Evolutionary conservation across 331 rosid genomes (phyloP), one percentile per base, ranked within the genome.

Genomic region (Quercus lobata): DNA sequence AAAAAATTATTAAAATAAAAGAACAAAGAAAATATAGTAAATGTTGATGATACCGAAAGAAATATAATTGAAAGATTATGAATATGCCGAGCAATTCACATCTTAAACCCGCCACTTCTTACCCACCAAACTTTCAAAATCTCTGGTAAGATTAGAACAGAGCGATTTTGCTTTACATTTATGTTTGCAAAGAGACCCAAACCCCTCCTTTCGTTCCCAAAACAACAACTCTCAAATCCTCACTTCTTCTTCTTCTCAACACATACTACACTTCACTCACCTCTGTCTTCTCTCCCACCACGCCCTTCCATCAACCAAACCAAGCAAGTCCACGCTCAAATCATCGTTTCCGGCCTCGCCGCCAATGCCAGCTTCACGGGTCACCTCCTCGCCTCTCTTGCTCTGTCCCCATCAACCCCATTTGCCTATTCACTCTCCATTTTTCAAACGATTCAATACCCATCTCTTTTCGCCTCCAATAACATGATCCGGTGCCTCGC

Each of bases 401-500:
- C 93, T 75, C 49, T 86, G 46, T 85, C 89, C 71, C 65, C 88
- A 2, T 78, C 87, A 0, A 49, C 76, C 2, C 83, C 84, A 7
- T 56, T 16, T 54, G 87, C 27, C 77, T 90, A 90, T 44, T 82
- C 87, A 68, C 78, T 80, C 72, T 80, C 96, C 6, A 54, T 92
- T 76, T 88, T 76, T 79, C 63, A 32, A 25, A 75, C 87, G 8
- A 53, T 90, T 76, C 4, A 74, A 0, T 73, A 1, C 78, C 96
- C 93, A 2, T 56, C 78, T 41, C 80, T 93, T 80, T 91, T 93
- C 61, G 86, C 92, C 76, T 81, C 87, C 87, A 93, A 93, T 81
- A 81, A 92, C 84, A 76, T 89, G 85, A 89, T 93, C 55, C 90
- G 98, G 7, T 90, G 94, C 84, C 89, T 87, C 9, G 83, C 92